Percentiles rank a stretch among this genome's conserved stretches.
phyloP scores from a whole-genome alignment of 257 asterid species.

The Nicotiana tabacum region DNA sequence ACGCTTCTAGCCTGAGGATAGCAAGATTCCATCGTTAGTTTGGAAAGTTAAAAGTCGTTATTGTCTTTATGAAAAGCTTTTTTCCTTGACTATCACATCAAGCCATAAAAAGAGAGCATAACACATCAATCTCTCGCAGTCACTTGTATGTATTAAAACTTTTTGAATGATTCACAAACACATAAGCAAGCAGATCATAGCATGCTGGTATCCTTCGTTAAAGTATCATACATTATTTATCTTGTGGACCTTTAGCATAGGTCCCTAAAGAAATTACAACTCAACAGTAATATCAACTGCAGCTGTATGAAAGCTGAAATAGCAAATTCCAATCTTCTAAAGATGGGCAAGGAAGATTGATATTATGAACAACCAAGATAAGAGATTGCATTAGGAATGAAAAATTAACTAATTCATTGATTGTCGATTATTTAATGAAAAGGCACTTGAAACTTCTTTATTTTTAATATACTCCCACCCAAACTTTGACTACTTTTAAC shows the following conservation, averaged over 20 bases:
- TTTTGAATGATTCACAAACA: not conserved
- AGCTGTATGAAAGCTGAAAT: not conserved
- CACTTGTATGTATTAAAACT: not conserved
- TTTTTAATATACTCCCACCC: not conserved
- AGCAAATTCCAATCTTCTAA: not conserved
- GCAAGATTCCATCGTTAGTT: not conserved
- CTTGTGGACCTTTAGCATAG: not conserved
- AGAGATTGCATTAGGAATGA: not conserved
- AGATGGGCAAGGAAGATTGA: not conserved
- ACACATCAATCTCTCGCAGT: not conserved
- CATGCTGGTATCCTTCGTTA: not conserved
- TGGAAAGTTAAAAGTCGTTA: not conserved
- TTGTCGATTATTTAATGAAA: not conserved
- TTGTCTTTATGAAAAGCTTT: not conserved
- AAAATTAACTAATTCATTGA: not conserved
- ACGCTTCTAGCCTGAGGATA: constrained; percentile 55
- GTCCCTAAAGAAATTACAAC: not conserved
- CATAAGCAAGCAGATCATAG: not conserved
- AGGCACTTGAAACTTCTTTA: not conserved
- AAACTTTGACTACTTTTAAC: not conserved
- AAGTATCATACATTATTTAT: not conserved
- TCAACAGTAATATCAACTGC: not conserved
- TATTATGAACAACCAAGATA: not conserved
- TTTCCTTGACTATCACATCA: not conserved
- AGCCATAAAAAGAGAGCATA: not conserved